A percentile compares a stretch with the other conserved stretches of the same genome.
Evolutionary conservation across 2,329 filamentous ascomycete genomes (phyloP).

Genomic region (Pyrenophora tritici-repentis): DNA sequence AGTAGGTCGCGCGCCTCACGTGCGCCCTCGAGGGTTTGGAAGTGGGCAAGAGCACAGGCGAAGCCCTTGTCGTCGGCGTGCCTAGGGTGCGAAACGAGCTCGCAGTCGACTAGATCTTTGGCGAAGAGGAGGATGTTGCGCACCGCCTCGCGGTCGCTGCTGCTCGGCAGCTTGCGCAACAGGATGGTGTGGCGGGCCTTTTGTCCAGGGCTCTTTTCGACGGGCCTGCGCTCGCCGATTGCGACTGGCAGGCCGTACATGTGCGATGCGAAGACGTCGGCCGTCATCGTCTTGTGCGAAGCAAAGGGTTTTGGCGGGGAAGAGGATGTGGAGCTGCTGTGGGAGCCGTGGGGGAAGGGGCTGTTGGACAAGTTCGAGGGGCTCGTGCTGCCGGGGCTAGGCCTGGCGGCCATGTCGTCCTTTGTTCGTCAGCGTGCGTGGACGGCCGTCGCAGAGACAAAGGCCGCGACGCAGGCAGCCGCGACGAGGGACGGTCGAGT

Average conservation of each 20-base stretch:
- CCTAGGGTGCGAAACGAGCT: slow-evolving; percentile 59
- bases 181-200: slow-evolving; percentile 51
- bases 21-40: slow-evolving; percentile 61
- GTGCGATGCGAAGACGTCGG: slow-evolving; percentile 50
- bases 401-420: slow-evolving; percentile 48
- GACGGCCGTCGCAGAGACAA: slow-evolving; percentile 38
- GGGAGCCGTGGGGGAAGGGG: slow-evolving; percentile 46
- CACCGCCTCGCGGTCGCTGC: slow-evolving; percentile 62
- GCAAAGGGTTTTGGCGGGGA: slow-evolving; percentile 45
- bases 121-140: slow-evolving; percentile 69
- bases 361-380: slow-evolving; percentile 49
- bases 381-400: slow-evolving; percentile 50
- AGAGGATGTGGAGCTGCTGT: slow-evolving; percentile 49
- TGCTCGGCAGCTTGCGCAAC: slow-evolving; percentile 64
- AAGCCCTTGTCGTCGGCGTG: slow-evolving; percentile 62
- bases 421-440: slow-evolving; percentile 40
- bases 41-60: slow-evolving; percentile 63
- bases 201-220: slow-evolving; percentile 41
- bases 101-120: slow-evolving; percentile 64
- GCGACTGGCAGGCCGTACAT: slow-evolving; percentile 47
- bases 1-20: slow-evolving; percentile 64
- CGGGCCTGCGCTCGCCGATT: slow-evolving; percentile 48
- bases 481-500: slow-evolving; percentile 9
- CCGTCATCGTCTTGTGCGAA: slow-evolving; percentile 46
- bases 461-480: slow-evolving; percentile 25